Evolutionary conservation across 2,329 filamentous ascomycete genomes (phyloP).

Genomic region (Biscogniauxia mediterranea): DNA sequence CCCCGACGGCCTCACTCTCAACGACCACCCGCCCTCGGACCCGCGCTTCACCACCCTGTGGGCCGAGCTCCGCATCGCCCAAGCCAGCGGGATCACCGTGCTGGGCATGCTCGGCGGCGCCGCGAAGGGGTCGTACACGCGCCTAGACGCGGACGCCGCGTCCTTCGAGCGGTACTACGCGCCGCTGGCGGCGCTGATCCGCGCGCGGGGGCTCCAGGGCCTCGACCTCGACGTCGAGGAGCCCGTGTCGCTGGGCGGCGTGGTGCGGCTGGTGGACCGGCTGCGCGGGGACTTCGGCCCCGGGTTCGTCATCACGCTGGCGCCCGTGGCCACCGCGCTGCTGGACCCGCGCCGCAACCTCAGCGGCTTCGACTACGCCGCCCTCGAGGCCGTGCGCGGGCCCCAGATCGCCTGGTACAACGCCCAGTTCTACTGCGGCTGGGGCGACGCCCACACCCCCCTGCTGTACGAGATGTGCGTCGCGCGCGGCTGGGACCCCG

Average conservation of each 20-base stretch:
- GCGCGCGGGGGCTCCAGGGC: conserved; percentile 57
- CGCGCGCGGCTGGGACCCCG: conserved; percentile 61
- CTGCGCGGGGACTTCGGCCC: conserved; percentile 64
- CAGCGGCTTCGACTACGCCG: conserved; percentile 72
- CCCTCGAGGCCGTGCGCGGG: conserved; percentile 64
- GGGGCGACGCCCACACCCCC: conserved; percentile 63
- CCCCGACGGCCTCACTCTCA: conserved; percentile 66
- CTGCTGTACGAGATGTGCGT: conserved; percentile 46
- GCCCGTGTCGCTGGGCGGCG: conserved; percentile 60
- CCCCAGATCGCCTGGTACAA: conserved; percentile 75
- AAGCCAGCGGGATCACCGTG: conserved; percentile 69
- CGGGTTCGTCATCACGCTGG: conserved; percentile 70
- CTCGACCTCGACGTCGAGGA: conserved; percentile 77
- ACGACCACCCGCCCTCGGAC: conserved; percentile 67
- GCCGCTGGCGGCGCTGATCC: conserved; percentile 62
- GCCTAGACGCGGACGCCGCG: conserved; percentile 47
- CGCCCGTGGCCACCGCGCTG: conserved; percentile 74
- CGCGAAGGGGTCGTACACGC: conserved; percentile 65
- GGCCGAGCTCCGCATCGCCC: conserved; percentile 67
- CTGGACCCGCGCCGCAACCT: conserved; percentile 62
- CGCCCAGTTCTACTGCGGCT: conserved; percentile 81
- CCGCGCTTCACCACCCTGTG: conserved; percentile 64
- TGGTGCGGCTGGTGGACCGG: conserved; percentile 62
- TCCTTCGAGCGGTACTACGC: conserved; percentile 69
- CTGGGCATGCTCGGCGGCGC: conserved; percentile 80